Base-by-base conservation (phyloP, 1,139 yeast genomes). In the Hemisphaericaspora xylofermentans region DNA sequence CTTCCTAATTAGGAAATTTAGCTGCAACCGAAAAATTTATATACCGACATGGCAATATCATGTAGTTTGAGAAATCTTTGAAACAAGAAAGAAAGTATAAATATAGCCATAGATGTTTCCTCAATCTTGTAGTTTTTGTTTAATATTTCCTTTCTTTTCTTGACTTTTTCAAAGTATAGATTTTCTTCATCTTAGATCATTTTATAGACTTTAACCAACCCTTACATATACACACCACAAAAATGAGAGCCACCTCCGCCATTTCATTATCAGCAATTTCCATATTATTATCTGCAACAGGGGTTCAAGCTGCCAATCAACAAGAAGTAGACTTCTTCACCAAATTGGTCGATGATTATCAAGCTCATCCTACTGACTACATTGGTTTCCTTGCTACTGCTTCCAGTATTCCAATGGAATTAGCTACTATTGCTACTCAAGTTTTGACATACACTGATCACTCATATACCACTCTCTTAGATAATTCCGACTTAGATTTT, bases 401-500 rank as follows among this genome's bases (percentile, higher is more conserved):
- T 26, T 39, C 42, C 4, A 38, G 46, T 31, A 59, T 66, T 24
- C 76, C 76, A 10, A 52, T 55, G 3, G 66, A 49, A n/a, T 56
- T 70, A 39, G 60, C 69, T 9, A 47, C 62, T 7, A 61, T 71
- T 49, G 76, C 76, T 35, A 44, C 57, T 36, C 51, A 62, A 45
- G 70, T 69, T 10, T 58, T 52, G 24, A 71, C 76, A 34, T 71
- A 71, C 50, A 68, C 61, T 9, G 68, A 67, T 48, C 60, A 63
- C 45, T 55, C 66, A 15, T 68, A 71, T 54, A 71, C 77, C 22
- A 68, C 76, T 10, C 54, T 71, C 45, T 61, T 71, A 52, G 57
- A 60, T 31, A 49, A 62, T 37, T 56, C 46, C 25, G 47, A 44
- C 14, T 39, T 61, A 16, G 46, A 62, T 42, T 52, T 70, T 22